Evolutionary conservation across 108 stramenopile genomes (phyloP), one percentile per base, ranked within the genome.

Genomic region (Schizochytrium sp.): DNA sequence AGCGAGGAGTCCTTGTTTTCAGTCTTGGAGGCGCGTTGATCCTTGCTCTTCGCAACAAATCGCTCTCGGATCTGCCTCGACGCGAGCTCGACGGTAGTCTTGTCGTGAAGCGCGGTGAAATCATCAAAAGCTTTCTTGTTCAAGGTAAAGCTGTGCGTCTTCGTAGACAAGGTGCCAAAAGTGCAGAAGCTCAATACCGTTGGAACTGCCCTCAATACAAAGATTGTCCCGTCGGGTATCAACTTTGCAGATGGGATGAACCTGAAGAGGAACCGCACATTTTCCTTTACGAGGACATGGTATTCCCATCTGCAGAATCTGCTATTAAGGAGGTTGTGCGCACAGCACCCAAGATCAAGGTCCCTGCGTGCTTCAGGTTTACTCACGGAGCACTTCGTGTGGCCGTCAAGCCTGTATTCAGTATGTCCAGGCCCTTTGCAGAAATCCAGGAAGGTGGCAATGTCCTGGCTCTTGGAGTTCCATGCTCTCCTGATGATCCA

Each of bases 151-250:
- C 76, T n/a, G 76, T 83, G 45, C 76, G 76, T 56, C 15, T 83
- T 47, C 76, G 76, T 47, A 47, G 76, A 13, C 50, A 83, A 10
- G 76, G 50, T n/a, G 76, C 50, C 53, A 7, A 15, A 7, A 69
- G 15, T 44, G 50, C 53, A n/a, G 76, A 83, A 2, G 76, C 76
- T 47, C 76, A 83, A 53, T 83, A 55, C 76, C 8, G 76, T 5
- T 83, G 76, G 76, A 83, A 83, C 53, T 83, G 76, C 47, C 76
- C 76, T 10, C 50, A 83, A 53, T 83, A 83, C 53, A 83, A 83
- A 38, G 76, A 83, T 53, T 49, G 50, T 38, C 76, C 76, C 38
- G 76, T 83, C 5, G 76, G 76, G 28, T 83, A 83, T 42, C 76
- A 83, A 53, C 76, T 55, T n/a, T 40, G 13, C 15, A 55, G 15